Evolutionary conservation across 768 basidiomycete species (phyloP), one percentile per base, ranked within the genome.

Genomic region (Galerina sulciceps): DNA sequence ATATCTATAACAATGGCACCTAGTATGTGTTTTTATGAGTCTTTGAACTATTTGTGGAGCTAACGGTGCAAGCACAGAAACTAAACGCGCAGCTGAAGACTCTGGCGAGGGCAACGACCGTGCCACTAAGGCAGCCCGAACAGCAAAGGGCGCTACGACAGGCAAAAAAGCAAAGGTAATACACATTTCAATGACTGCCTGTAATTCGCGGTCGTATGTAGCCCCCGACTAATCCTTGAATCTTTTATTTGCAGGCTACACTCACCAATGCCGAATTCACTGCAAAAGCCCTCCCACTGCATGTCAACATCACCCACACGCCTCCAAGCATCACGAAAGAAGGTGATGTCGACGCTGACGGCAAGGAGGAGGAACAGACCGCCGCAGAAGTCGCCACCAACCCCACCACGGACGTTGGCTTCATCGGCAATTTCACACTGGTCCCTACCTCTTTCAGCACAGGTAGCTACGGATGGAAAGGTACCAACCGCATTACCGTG

Each of bases 401-500:
- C 85, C 23, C 80, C 84, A 60, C 66, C 9, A 75, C 69, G 3
- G 91, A 91, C 71, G 77, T 84, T 23, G 90, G 89, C 10, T 79
- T 83, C 68, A 76, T 92, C 60, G 84, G 83, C 14, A 79, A 73
- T 41, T 69, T 86, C 18, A 81, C 82, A 0, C 78, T 92, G 6
- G 63, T 80, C 3, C 84, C 92, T 1, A 81, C 73, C 57, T 76
- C 82, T 38, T 92, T 94, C 72, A 66, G 76, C 13, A 91, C 90
- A 0, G 90, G 91, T 10, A 90, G 89, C 67, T 91, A 89, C 69
- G 92, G 93, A 15, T 94, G 92, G 92, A 93, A 92, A 70, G 91
- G 88, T 2, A 83, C 72, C 70, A 89, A 87, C 70, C 81, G 86
- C 22, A 72, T 93, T 58, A 79, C 77, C 1, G 79, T 94, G 50